Percentiles rank a stretch among this genome's conserved stretches.
phyloP scores from a whole-genome alignment of 192 early-diverging fungal genomes.

The Coemansia sp. region DNA sequence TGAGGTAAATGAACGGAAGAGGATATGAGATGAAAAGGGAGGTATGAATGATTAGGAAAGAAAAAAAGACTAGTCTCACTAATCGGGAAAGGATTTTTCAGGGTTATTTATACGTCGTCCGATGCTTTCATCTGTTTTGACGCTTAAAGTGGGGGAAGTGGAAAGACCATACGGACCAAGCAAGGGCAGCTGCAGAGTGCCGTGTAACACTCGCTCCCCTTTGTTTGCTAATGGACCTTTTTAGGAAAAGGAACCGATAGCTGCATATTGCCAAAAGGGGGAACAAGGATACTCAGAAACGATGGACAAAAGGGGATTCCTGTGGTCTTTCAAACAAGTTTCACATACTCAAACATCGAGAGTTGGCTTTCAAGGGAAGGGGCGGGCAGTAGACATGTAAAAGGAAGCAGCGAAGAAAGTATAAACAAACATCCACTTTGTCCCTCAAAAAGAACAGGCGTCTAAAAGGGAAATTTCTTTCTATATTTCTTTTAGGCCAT shows the following conservation, averaged over 20 bases:
- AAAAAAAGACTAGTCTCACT: background rate
- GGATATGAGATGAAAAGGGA: background rate
- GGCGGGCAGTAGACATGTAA: background rate
- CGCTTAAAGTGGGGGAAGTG: background rate
- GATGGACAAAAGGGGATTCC: conserved; percentile 7
- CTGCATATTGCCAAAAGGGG: conserved; percentile 1
- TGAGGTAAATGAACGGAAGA: background rate
- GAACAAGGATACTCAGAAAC: conserved; percentile 7
- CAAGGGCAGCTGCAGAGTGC: background rate
- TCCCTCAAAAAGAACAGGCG: background rate
- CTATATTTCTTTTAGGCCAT: background rate
- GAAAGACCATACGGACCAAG: background rate
- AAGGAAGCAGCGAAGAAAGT: background rate
- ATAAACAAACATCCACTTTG: background rate
- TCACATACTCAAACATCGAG: background rate
- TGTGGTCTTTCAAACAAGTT: background rate
- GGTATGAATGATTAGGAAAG: conserved; percentile 6
- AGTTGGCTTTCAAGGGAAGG: background rate
- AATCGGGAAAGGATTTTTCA: background rate
- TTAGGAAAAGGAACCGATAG: background rate
- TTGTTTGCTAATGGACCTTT: background rate
- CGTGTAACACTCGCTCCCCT: background rate
- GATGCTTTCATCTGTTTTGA: background rate
- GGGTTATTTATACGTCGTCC: background rate
- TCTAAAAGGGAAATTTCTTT: background rate